Percentiles rank a stretch among this genome's conserved stretches.
Conservation (phyloP, 495 filamentous ascomycete genomes). For the Neurospora sp. region DNA sequence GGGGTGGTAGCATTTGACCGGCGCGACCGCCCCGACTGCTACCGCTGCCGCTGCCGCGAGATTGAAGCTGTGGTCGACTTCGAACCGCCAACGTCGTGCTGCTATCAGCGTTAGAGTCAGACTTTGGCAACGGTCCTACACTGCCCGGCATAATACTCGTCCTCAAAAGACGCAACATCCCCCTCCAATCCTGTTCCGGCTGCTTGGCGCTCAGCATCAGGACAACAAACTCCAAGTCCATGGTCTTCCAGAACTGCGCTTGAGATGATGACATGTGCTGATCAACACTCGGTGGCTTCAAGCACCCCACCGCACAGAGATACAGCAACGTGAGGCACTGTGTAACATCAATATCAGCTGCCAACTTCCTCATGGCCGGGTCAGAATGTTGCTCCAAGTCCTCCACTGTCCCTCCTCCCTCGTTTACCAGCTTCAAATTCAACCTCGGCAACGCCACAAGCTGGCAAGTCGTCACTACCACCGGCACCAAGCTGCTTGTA, state of each 20-base stretch:
- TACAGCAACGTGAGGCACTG: constrained; percentile 32
- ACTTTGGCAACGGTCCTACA: constrained; percentile 33
- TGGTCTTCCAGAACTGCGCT: constrained; percentile 31
- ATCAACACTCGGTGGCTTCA: constrained; percentile 6
- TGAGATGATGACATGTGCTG: constrained; percentile 12
- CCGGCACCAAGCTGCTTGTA: constrained; percentile 28
- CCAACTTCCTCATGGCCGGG: constrained; percentile 10
- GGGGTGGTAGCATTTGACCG: neutral
- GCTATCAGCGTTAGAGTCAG: constrained; percentile 4
- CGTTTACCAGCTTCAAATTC: constrained; percentile 1
- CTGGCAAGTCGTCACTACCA: constrained; percentile 26
- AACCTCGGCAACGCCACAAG: constrained; percentile 20
- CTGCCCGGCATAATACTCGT: constrained; percentile 32
- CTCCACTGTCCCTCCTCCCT: constrained; percentile 5
- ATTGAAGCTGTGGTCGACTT: neutral
- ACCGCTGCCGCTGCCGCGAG: neutral
- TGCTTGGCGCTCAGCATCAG: constrained; percentile 35
- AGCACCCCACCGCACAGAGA: constrained; percentile 29
- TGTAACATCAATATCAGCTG: constrained; percentile 23
- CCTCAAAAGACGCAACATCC: constrained; percentile 27
- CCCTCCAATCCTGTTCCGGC: constrained; percentile 30
- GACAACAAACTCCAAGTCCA: constrained; percentile 38
- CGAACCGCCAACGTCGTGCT: constrained; percentile 12
- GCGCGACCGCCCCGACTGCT: neutral
- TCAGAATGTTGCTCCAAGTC: constrained; percentile 18